These are phyloP conservation scores for Ceriops zippeliana DNA, from an alignment of 345 rosid species.

Conservation along the genomic window DNA sequence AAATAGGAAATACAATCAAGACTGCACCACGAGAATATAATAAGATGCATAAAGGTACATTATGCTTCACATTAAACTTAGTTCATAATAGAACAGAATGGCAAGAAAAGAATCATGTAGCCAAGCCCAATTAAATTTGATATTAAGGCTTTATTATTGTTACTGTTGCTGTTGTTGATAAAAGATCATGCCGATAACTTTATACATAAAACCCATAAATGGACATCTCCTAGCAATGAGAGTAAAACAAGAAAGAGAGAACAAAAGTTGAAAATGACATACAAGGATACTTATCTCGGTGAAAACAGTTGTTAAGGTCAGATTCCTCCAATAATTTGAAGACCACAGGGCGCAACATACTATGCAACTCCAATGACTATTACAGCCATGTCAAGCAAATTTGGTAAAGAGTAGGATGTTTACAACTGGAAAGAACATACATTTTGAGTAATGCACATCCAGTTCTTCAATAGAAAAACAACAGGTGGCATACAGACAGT, in stretches of 20 bases:
- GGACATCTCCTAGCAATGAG: not conserved
- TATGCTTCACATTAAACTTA: too few relatives aligned
- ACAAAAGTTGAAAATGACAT: not conserved
- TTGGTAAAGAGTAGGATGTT: not conserved
- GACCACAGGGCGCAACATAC: not conserved
- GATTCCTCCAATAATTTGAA: not conserved
- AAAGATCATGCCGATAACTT: too few relatives aligned
- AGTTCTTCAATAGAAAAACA: not conserved
- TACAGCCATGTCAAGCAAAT: conserved; percentile 2
- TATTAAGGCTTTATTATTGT: too few relatives aligned
- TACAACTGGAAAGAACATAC: not conserved
- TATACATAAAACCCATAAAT: too few relatives aligned
- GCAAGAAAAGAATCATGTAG: too few relatives aligned
- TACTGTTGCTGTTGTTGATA: too few relatives aligned
- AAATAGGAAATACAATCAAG: conserved; percentile 23
- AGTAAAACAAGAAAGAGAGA: not conserved
- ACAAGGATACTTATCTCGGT: not conserved
- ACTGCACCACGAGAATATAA: conserved; percentile 11
- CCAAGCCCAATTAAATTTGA: too few relatives aligned
- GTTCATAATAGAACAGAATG: too few relatives aligned
- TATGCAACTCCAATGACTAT: not conserved
- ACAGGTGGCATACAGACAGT: not conserved
- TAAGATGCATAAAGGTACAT: not conserved
- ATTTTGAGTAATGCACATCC: not conserved
- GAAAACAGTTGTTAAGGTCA: not conserved